Conservation (phyloP, 1,284 basidiomycete species). For the Ustanciosporium gigantosporum region DNA sequence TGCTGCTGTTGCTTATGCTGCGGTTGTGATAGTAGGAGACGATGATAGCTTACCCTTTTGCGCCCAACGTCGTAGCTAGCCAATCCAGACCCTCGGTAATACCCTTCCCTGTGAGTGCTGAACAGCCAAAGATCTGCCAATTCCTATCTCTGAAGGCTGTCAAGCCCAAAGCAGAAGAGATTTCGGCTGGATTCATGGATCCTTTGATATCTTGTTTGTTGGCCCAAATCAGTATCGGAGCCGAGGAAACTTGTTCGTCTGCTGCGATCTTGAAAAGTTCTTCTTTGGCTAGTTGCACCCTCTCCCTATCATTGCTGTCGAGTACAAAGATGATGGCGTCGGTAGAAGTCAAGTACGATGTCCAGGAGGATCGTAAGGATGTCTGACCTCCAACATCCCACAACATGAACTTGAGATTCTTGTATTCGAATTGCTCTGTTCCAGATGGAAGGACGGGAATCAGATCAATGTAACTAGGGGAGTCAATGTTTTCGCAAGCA, state of each 20-base stretch:
- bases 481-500: too few relatives aligned
- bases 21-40: too few relatives aligned
- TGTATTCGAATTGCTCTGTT: constrained; percentile 62
- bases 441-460: not conserved
- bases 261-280: constrained; percentile 63
- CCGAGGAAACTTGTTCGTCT: constrained; percentile 61
- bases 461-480: not conserved
- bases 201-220: constrained; percentile 65
- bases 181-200: constrained; percentile 63
- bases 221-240: constrained; percentile 64
- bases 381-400: constrained; percentile 65
- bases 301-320: constrained; percentile 64
- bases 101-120: constrained; percentile 63
- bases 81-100: constrained; percentile 56
- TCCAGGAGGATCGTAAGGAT: constrained; percentile 62
- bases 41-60: constrained; percentile 32
- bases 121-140: constrained; percentile 66
- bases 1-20: too few relatives aligned
- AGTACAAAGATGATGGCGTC: constrained; percentile 65
- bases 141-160: constrained; percentile 64
- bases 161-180: constrained; percentile 64
- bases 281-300: constrained; percentile 63
- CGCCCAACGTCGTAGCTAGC: constrained; percentile 47
- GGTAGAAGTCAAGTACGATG: constrained; percentile 63
- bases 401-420: constrained; percentile 64